These are phyloP conservation scores for Biancaea sappan DNA, from an alignment of 306 rosid genomes.

Conservation along the genomic window DNA sequence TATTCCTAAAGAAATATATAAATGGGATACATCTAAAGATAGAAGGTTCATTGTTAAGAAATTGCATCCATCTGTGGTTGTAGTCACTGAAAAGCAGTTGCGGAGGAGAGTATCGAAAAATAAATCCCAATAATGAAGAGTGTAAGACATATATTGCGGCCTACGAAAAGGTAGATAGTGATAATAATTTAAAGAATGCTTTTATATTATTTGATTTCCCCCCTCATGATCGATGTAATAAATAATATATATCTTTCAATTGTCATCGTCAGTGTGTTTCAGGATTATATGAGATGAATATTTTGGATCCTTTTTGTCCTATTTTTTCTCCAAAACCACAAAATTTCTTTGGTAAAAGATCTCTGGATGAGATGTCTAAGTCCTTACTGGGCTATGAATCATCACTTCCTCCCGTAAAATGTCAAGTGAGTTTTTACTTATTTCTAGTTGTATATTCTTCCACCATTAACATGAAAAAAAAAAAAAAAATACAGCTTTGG, in stretches of 20 bases:
- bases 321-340: conserved; percentile 11
- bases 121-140: conserved; percentile 27
- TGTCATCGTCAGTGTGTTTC: background rate
- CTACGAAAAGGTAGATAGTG: background rate
- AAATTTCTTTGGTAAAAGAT: background rate
- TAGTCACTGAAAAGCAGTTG: conserved; percentile 46
- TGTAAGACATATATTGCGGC: conserved; percentile 30
- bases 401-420: background rate
- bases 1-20: background rate
- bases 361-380: background rate
- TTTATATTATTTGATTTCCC: background rate
- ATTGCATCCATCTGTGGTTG: background rate
- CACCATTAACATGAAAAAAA: background rate
- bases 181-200: background rate
- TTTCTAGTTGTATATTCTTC: background rate
- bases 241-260: background rate
- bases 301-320: background rate
- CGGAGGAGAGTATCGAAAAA: conserved; percentile 30
- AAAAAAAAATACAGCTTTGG: background rate
- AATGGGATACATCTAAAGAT: background rate
- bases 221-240: background rate
- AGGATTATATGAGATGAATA: background rate
- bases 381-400: background rate
- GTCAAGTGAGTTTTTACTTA: background rate
- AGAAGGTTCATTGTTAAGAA: background rate